Conservation (phyloP, 2,329 filamentous ascomycete genomes). For the Sporothrix sp. region DNA sequence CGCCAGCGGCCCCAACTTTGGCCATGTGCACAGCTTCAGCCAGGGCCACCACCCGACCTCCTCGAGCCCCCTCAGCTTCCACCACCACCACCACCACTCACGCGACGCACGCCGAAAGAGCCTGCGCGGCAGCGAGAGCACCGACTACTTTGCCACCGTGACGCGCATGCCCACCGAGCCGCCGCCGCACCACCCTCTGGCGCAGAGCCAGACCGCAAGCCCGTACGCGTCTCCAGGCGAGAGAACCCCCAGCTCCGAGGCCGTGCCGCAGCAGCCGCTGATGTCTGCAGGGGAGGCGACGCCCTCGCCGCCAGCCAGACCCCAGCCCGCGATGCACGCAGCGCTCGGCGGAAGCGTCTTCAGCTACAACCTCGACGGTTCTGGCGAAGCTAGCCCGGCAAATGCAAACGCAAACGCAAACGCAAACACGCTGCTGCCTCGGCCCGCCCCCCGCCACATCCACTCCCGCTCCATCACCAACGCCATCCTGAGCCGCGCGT, state of each 20-base stretch:
- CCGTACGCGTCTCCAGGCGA: slow-evolving; percentile 41
- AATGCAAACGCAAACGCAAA: too few species aligned
- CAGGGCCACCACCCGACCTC: slow-evolving; percentile 3
- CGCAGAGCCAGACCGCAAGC: slow-evolving; percentile 63
- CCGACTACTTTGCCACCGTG: slow-evolving; percentile 43
- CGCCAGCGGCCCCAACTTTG: not conserved
- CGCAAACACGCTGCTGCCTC: not conserved
- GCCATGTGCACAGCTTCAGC: slow-evolving; percentile 8
- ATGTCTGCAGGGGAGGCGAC: slow-evolving; percentile 13
- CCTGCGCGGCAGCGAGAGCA: slow-evolving; percentile 44
- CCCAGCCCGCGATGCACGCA: slow-evolving; percentile 13
- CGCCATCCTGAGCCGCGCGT: slow-evolving; percentile 34
- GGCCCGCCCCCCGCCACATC: slow-evolving; percentile 29
- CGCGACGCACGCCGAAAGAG: slow-evolving; percentile 44
- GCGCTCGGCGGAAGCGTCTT: slow-evolving; percentile 21
- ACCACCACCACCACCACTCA: slow-evolving; percentile 31
- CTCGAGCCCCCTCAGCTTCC: slow-evolving; percentile 33
- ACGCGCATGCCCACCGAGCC: slow-evolving; percentile 31
- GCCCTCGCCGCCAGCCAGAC: not conserved
- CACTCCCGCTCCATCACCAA: slow-evolving; percentile 37
- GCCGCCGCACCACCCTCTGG: slow-evolving; percentile 55
- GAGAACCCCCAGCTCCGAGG: slow-evolving; percentile 20
- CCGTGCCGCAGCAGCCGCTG: slow-evolving; percentile 11
- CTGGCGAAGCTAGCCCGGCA: slow-evolving; percentile 14
- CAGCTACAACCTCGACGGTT: slow-evolving; percentile 9